Base-by-base conservation (phyloP, 2,329 filamentous ascomycete species). In the Sporothrix euskadiensis region DNA sequence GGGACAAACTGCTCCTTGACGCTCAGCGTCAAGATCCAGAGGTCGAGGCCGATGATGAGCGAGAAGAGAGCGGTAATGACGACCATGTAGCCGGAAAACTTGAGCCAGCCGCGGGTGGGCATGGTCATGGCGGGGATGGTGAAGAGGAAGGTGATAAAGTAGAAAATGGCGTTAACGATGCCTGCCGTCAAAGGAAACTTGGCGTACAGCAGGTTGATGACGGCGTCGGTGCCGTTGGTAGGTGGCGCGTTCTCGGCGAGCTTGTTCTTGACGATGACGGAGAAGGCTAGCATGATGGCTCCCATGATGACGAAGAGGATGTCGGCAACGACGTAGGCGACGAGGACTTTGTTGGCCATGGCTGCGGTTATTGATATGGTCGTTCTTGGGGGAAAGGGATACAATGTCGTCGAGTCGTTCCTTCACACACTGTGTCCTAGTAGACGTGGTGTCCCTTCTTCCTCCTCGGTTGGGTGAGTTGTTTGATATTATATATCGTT, bases 11-110 rank as follows among this genome's bases (percentile, higher is more conserved):
- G 88, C 52, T 86, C 85, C 79, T 91, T 88, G 63, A 90, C 90
- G 77, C 85, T 87, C 77, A 96, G 83, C 1, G 93, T 95, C 78
- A 90, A 84, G 79, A 94, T 88, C 93, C 91, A 94, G 75, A 93
- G 84, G 75, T 86, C 85, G 66, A 93, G 82, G 61, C 91, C 91
- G 49, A 93, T 83, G 73, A 88, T 82, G 78, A 93, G 82, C 26
- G 88, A 92, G 81, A 92, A 91, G 70, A 92, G 73, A 1, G 84
- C 87, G 79, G 87, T 89, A 57, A 89, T 72, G n/a, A 88, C 84
- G 56, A 91, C 83, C 79, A 92, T 81, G 82, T 89, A 92, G 68
- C 88, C 89, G 73, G 90, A 88, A 19, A 90, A 75, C 81, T 93
- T 93, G 78, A 95, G 86, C 88, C 90, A 92, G 76, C 86, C 85